Conservation (phyloP, 2,329 filamentous ascomycete genomes). For the Calonectria pteridis region DNA sequence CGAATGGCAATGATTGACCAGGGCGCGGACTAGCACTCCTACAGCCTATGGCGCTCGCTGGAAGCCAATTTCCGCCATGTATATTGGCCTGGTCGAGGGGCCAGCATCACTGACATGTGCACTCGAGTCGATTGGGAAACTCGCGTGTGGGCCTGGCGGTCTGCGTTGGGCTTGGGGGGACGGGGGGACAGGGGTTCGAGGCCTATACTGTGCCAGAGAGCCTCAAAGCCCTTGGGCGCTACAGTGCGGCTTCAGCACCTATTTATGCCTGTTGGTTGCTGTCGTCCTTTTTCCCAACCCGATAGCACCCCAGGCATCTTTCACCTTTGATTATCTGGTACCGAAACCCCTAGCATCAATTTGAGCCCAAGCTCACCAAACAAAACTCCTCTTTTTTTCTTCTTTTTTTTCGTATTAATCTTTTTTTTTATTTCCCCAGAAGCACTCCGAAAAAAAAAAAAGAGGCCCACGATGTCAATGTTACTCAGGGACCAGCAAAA, state of each 20-base stretch:
- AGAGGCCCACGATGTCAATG: background rate
- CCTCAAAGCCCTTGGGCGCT: constrained; percentile 1
- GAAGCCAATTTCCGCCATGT: background rate
- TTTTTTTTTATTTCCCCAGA: background rate
- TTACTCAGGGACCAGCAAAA: background rate
- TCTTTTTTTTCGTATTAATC: too few species aligned
- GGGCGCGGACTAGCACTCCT: background rate
- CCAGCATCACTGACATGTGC: background rate
- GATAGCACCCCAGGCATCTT: background rate
- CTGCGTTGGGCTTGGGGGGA: background rate
- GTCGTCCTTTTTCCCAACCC: background rate
- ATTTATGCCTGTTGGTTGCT: background rate
- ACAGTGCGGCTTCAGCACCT: constrained; percentile 2
- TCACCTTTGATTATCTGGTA: background rate
- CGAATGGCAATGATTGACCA: background rate
- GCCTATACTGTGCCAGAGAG: background rate
- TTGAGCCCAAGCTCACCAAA: background rate
- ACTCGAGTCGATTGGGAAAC: background rate
- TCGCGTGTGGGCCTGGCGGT: background rate
- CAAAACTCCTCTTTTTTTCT: background rate
- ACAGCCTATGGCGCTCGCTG: background rate
- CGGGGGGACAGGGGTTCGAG: background rate
- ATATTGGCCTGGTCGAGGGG: background rate
- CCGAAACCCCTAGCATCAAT: background rate
- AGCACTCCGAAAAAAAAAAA: background rate